Percentiles rank a stretch among this genome's conserved stretches.
phyloP scores from a whole-genome alignment of 192 early-diverging fungal genomes.

The Mortierella claussenii region DNA sequence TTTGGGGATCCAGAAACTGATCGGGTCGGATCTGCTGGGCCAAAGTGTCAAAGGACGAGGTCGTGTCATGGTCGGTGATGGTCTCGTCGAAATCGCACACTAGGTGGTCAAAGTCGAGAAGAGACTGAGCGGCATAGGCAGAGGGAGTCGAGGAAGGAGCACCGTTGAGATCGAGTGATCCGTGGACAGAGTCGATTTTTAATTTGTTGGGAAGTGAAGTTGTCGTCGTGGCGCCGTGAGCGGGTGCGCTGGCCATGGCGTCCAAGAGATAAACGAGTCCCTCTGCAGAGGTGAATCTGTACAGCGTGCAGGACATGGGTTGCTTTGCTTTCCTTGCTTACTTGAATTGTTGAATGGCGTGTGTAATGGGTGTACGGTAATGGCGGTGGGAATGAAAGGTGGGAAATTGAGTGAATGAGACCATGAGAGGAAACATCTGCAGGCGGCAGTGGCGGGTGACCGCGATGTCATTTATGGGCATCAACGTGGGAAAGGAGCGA shows the following conservation, averaged over 20 bases:
- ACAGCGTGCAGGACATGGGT: constrained; percentile 13
- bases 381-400: too few species aligned
- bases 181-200: not conserved
- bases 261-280: constrained; percentile 24
- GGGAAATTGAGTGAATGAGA: too few species aligned
- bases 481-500: too few species aligned
- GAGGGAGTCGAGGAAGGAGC: not conserved
- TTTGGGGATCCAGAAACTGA: constrained; percentile 12
- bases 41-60: constrained; percentile 43
- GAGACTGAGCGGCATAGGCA: not conserved
- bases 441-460: too few species aligned
- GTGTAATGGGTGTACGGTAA: too few species aligned
- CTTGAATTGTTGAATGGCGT: too few species aligned
- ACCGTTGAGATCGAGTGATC: not conserved
- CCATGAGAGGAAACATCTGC: too few species aligned
- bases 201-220: too few species aligned
- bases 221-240: too few species aligned
- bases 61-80: constrained; percentile 50
- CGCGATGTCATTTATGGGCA: too few species aligned
- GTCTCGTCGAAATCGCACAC: constrained; percentile 52
- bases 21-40: constrained; percentile 18
- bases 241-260: too few species aligned
- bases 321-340: too few species aligned
- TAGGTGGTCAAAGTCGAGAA: constrained; percentile 34
- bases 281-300: constrained; percentile 20